A percentile compares a stretch with the other conserved stretches of the same genome.
phyloP scores from a whole-genome alignment of 257 asterid genomes.

The Lantana camara region DNA sequence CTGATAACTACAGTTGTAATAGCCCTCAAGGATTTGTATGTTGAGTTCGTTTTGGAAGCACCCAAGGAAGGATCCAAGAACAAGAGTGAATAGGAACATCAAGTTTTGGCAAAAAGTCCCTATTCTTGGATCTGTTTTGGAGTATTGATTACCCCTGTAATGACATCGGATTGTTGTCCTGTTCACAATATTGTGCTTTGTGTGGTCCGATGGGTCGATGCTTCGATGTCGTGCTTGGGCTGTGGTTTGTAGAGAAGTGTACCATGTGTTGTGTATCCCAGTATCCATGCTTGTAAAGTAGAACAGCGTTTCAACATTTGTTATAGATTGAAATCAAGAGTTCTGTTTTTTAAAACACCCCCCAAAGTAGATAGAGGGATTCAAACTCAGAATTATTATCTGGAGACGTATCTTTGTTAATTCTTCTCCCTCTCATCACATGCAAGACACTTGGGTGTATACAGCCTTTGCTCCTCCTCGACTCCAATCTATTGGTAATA shows the following conservation, averaged over 20 bases:
- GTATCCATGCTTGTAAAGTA: too few species aligned
- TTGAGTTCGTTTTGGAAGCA: conserved; percentile 69
- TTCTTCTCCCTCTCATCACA: too few species aligned
- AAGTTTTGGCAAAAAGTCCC: neutral
- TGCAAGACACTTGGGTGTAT: too few species aligned
- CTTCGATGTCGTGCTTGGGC: neutral
- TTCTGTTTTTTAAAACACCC: too few species aligned
- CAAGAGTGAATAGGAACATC: conserved; percentile 27
- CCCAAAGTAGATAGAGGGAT: too few species aligned
- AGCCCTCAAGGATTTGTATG: conserved; percentile 77
- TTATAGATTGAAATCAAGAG: neutral
- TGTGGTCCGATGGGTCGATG: too few species aligned
- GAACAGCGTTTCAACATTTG: too few species aligned
- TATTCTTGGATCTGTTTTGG: conserved; percentile 14
- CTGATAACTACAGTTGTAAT: conserved; percentile 88
- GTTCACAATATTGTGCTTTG: conserved; percentile 7
- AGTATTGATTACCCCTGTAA: conserved; percentile 5
- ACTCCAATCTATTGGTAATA: too few species aligned
- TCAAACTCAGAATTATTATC: too few species aligned
- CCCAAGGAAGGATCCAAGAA: conserved; percentile 56
- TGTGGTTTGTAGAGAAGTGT: conserved; percentile 14
- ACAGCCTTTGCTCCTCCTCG: too few species aligned
- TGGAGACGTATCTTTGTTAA: too few species aligned
- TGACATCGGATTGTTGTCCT: conserved; percentile 9
- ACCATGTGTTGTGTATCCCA: neutral